Percentiles rank a stretch among this genome's conserved stretches.
These are phyloP conservation scores for Babesia ovis DNA, from an alignment of 169 alveolate species.

Conservation along the genomic window DNA sequence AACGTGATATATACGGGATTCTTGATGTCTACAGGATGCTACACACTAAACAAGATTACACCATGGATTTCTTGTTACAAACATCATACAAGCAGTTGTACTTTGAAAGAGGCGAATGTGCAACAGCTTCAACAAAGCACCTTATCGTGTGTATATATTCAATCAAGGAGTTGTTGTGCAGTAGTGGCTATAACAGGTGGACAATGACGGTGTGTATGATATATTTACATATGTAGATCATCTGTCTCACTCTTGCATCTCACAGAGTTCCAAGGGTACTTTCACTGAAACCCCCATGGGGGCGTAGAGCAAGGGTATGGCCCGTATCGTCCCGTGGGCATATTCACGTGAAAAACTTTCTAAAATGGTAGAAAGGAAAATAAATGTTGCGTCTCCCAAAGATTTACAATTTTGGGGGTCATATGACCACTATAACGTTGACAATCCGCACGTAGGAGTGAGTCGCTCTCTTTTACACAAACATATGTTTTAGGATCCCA, in stretches of 20 bases:
- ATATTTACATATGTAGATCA: no score
- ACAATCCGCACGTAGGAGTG: constrained; percentile 80
- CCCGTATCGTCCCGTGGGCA: background rate
- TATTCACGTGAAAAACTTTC: background rate
- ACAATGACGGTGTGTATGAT: no score
- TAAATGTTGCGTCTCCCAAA: constrained; percentile 37
- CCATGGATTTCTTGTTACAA: no score
- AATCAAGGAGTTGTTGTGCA: no score
- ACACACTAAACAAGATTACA: no score
- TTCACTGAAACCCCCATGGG: background rate
- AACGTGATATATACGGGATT: no score
- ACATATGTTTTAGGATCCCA: constrained; percentile 69
- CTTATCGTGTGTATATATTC: no score
- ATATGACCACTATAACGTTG: constrained; percentile 70
- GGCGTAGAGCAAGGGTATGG: background rate
- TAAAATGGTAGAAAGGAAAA: constrained; percentile 13
- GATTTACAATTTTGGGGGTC: constrained; percentile 66
- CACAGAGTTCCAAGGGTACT: background rate
- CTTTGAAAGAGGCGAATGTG: no score
- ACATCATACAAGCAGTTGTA: no score
- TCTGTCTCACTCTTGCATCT: background rate
- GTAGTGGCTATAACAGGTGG: no score
- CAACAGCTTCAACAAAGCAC: no score
- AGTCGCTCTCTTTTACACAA: background rate
- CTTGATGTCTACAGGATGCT: no score